Base-by-base conservation (phyloP, 352 stramenopile genomes). In the Pythium guiyangense region DNA sequence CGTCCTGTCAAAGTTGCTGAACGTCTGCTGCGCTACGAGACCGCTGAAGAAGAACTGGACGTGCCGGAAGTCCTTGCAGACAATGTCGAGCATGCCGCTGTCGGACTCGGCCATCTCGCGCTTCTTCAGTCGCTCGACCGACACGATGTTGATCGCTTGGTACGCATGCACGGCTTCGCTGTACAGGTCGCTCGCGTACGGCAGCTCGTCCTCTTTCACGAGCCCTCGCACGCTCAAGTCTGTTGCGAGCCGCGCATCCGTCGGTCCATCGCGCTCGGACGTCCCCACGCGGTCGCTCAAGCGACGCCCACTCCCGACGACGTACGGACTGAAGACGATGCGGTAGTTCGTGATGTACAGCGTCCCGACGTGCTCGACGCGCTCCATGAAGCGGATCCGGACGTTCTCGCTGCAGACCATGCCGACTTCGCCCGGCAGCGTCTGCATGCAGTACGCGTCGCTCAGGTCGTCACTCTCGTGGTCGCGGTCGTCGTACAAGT, bases 281-380 rank as follows among this genome's bases (percentile, higher is more conserved):
- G 20, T 1, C 31, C 40, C 20, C 6, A 22, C 44, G 12, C 26
- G 14, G 9, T 37, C 20, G 27, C 29, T n/a, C 15, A 51, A 20
- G 10, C 26, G 35, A 44, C 15, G 22, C 6, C 18, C 39, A 44
- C 15, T 9, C 2, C 48, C 29, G 15, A 46, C 43, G 4, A 70
- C 48, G 39, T 66, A 62, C 11, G 83, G 79, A 31, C 71, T 88
- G 57, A 94, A 92, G 9, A 94, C 71, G 39, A 94, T 68, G 45
- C 84, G 75, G 62, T 86, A 94, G 59, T 87, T 92, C 20, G 79
- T 94, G 48, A 92, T 73, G 53, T 86, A 91, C 17, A 94, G 59
- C 34, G 64, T 92, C 0, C 84, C 82, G 0, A 66, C 27, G 59
- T 88, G 74, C 17, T 80, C 64, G 0, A 81, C 60, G 8, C 64